Conservation (phyloP, 495 filamentous ascomycete species). For the Saxispiralis lemnorum region DNA sequence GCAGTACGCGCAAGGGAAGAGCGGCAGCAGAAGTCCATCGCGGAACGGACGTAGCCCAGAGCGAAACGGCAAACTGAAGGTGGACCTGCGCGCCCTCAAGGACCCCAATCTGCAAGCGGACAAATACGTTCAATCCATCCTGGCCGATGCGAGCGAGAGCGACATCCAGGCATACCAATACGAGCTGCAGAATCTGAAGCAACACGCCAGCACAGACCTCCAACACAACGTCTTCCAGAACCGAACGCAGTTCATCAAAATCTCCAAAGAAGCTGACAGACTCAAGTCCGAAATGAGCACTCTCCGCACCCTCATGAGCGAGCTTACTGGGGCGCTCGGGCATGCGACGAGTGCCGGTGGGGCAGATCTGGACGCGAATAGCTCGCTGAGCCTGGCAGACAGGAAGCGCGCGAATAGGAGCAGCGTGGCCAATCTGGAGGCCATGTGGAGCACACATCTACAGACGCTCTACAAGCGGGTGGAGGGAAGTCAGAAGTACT, state of each 20-base stretch:
- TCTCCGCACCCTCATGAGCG: constrained; percentile 71
- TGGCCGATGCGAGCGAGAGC: constrained; percentile 83
- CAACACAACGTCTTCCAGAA: constrained; percentile 97
- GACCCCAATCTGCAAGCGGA: constrained; percentile 65
- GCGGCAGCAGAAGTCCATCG: constrained; percentile 27
- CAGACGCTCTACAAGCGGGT: constrained; percentile 81
- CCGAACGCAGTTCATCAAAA: constrained; percentile 94
- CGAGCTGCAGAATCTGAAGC: constrained; percentile 59
- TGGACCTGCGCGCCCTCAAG: constrained; percentile 43
- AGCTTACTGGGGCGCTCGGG: constrained; percentile 56
- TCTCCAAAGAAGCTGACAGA: constrained; percentile 96
- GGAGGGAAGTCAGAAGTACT: constrained; percentile 89
- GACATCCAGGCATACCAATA: constrained; percentile 74
- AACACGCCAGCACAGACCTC: constrained; percentile 67
- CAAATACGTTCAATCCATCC: constrained; percentile 50
- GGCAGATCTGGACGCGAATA: constrained; percentile 20
- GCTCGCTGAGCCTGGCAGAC: constrained; percentile 29
- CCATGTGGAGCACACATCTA: constrained; percentile 81
- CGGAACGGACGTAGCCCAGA: constrained; percentile 6
- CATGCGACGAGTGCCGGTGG: constrained; percentile 38
- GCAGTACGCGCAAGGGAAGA: constrained; percentile 31
- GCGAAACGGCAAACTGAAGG: constrained; percentile 3
- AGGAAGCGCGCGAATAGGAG: constrained; percentile 53
- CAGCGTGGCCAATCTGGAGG: constrained; percentile 88
- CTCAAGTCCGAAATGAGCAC: constrained; percentile 91